Percentiles rank a stretch among this genome's conserved stretches.
phyloP scores from a whole-genome alignment of 805 yeast genomes.

The Debaryomyces prosopidis region DNA sequence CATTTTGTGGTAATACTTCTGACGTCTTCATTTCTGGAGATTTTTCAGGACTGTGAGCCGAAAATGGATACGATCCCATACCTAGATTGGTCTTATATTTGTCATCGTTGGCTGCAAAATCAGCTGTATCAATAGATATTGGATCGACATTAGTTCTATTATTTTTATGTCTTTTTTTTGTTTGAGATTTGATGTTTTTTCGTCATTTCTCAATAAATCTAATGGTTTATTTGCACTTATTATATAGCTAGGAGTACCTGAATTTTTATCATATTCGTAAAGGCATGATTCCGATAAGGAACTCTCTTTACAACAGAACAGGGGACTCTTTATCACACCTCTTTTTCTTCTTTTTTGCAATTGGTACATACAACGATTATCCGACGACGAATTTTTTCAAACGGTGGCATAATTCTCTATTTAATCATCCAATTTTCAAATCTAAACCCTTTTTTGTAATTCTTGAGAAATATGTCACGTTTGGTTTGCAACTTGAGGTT shows the following conservation, averaged over 20 bases:
- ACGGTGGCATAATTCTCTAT: background rate
- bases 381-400: background rate
- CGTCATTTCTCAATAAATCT: background rate
- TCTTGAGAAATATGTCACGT: too few species aligned
- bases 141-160: background rate
- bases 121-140: too few species aligned
- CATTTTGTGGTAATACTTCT: background rate
- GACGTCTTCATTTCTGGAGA: too few species aligned
- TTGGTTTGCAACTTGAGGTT: too few species aligned
- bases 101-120: background rate
- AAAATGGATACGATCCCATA: too few species aligned
- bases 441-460: too few species aligned
- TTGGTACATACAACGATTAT: background rate
- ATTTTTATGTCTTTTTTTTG: background rate
- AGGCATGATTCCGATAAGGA: background rate
- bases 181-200: background rate
- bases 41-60: too few species aligned
- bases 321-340: background rate
- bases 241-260: background rate
- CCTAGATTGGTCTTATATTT: background rate
- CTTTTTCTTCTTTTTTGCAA: background rate
- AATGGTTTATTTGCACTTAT: constrained; percentile 3
- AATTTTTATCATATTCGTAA: background rate
- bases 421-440: too few species aligned
- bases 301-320: background rate